Base-by-base conservation (phyloP, 495 filamentous ascomycete genomes). In the Neurospora africana region DNA sequence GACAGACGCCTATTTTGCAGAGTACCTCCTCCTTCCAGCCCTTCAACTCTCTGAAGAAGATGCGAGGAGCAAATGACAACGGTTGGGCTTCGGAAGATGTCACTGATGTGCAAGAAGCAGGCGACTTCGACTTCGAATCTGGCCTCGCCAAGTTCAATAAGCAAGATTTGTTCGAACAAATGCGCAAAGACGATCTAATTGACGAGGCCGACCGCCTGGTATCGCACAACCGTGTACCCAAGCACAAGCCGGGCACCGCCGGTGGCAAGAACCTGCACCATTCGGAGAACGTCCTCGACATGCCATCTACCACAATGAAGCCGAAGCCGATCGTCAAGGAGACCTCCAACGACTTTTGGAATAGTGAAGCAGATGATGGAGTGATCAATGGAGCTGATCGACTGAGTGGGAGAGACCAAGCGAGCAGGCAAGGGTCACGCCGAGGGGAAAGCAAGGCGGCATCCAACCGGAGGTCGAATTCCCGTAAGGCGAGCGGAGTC, bases 61-160 rank as follows among this genome's bases (percentile, higher is more conserved):
- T 86, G 35, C 83, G 84, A 43, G 81, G 80, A 23, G 87, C 87
- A 30, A 85, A 91, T 73, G 87, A 92, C 23, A 97, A 91, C 82
- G 95, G 93, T 15, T 99, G 95, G 95, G 94, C 93, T 44, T 98
- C 95, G 0, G 95, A 97, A 79, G 94, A 98, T 80, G 93, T 93
- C 33, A 97, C 93, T 3, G 95, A 99, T 80, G 93, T 97, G n/a
- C 95, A 97, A 81, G 95, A 95, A 77, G 85, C 92, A 82, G 92
- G 91, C 2, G 95, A 98, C 73, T 98, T 98, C 74, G 94, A 98
- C 81, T 98, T 98, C 75, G 87, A 91, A 74, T 90, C 88, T 30
- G 93, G 92, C 74, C 84, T 97, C 15, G 93, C 92, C 21, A 95
- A 95, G 75, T 99, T 99, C 74, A 94, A 99, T 80, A 99, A 99